Base-by-base conservation (phyloP, 2,329 filamentous ascomycete genomes). In the Fusarium poae region DNA sequence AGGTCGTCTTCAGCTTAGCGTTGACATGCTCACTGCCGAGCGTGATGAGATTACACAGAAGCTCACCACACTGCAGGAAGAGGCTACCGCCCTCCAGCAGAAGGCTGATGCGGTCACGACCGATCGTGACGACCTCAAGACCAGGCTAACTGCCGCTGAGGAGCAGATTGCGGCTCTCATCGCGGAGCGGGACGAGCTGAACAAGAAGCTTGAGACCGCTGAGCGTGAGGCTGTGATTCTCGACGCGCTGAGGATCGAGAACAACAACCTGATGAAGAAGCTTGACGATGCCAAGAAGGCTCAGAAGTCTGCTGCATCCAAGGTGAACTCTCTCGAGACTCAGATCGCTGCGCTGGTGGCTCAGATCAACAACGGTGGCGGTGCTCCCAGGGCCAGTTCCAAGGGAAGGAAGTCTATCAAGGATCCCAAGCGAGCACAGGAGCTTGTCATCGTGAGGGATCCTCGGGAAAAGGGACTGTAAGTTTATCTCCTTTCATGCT, bases 401-500 rank as follows among this genome's bases (percentile, higher is more conserved):
- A 61, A 59, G 27, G 57, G 46, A 37, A 39, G 72, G 30, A 73
- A 73, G 60, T 51, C 57, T 5, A 65, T 62, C 48, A 75, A 72
- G 39, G 71, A 75, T 54, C 57, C 70, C 32, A 75, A 75, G 64
- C 60, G 62, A 6, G 68, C 62, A 27, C 70, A 75, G 34, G 73
- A 75, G 27, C 46, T 75, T 25, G 71, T 75, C 8, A 69, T 75
- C 39, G 73, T 75, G 25, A 62, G 73, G 12, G 73, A 75, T 43
- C 68, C 73, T 34, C 50, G 65, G 27, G 65, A 66, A 51, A 64
- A 69, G 27, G 73, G 63, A 57, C 67, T 75, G 73, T 72, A 63
- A 72, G 73, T 72, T 15, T 2, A 12, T 11, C 12, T 35, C 20
- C 7, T n/a, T 1, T n/a, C 1, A 18, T 1, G 21, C 13, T 8